These are phyloP conservation scores for Psilocybe cyanescens DNA, from an alignment of 768 basidiomycete genomes.

Conservation along the genomic window DNA sequence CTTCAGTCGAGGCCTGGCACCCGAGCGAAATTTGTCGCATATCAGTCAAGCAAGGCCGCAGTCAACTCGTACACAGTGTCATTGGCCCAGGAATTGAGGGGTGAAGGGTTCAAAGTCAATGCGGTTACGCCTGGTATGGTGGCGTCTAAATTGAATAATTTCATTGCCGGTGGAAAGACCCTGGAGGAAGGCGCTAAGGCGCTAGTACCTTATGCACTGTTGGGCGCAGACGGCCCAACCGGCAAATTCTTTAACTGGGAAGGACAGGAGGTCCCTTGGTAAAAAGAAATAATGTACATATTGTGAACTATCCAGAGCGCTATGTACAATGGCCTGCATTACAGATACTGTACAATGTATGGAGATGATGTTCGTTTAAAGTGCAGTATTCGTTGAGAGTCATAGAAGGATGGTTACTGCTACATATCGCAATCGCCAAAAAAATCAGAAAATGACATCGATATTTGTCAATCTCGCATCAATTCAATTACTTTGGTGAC, in stretches of 20 bases:
- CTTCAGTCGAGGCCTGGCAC: conserved; percentile 35
- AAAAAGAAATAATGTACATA: conserved; percentile 8
- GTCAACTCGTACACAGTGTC: conserved; percentile 63
- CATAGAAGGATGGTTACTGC: too few species aligned
- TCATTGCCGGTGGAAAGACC: conserved; percentile 40
- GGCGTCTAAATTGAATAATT: conserved; percentile 44
- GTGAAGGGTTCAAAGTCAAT: conserved; percentile 60
- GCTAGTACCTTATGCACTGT: conserved; percentile 39
- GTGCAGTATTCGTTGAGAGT: background rate
- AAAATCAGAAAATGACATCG: too few species aligned
- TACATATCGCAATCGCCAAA: too few species aligned
- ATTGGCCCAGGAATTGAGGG: conserved; percentile 63
- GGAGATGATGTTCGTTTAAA: background rate
- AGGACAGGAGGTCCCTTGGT: conserved; percentile 39
- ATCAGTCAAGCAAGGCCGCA: conserved; percentile 76
- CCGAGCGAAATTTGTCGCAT: conserved; percentile 42
- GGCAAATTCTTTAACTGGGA: conserved; percentile 38
- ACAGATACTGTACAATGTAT: background rate
- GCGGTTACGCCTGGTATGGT: conserved; percentile 65
- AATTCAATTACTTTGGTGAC: background rate
- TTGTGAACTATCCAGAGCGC: background rate
- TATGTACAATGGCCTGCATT: too few species aligned
- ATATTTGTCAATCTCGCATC: background rate
- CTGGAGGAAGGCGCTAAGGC: conserved; percentile 35
- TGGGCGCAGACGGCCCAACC: conserved; percentile 43